Conservation (phyloP, 1,284 basidiomycete genomes). For the Marasmius sp. region DNA sequence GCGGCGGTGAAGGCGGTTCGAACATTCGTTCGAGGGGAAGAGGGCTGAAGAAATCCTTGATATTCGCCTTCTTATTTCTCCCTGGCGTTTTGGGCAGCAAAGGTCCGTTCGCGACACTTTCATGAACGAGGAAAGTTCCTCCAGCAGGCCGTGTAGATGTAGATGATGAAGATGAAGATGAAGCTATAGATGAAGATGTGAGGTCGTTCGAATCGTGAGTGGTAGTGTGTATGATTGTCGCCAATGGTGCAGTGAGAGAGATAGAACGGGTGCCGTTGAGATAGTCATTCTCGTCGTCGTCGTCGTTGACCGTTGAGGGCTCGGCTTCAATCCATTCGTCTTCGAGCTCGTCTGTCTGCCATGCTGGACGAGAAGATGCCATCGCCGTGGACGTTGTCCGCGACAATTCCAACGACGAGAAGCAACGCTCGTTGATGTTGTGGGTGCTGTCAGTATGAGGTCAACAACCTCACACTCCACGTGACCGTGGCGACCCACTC, state of each 20-base stretch:
- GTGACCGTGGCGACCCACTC: not conserved
- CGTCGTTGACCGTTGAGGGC: constrained; percentile 39
- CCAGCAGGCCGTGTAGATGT: constrained; percentile 30
- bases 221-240: constrained; percentile 48
- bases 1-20: constrained; percentile 80
- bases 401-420: not conserved
- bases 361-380: constrained; percentile 48
- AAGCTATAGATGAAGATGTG: not conserved
- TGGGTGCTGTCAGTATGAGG: not conserved
- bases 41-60: constrained; percentile 85
- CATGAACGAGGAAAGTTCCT: constrained; percentile 82
- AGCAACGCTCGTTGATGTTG: constrained; percentile 2
- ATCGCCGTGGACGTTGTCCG: not conserved
- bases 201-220: constrained; percentile 25
- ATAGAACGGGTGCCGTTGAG: constrained; percentile 45
- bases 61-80: constrained; percentile 53
- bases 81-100: constrained; percentile 67
- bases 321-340: constrained; percentile 77
- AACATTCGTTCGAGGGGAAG: constrained; percentile 87
- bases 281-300: constrained; percentile 20
- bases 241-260: constrained; percentile 62
- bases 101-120: constrained; percentile 59
- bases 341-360: constrained; percentile 77
- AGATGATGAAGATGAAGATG: constrained; percentile 15
- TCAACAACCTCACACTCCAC: not conserved